Conservation (phyloP, 495 filamentous ascomycete species). For the Lasiosphaeria ovina region DNA sequence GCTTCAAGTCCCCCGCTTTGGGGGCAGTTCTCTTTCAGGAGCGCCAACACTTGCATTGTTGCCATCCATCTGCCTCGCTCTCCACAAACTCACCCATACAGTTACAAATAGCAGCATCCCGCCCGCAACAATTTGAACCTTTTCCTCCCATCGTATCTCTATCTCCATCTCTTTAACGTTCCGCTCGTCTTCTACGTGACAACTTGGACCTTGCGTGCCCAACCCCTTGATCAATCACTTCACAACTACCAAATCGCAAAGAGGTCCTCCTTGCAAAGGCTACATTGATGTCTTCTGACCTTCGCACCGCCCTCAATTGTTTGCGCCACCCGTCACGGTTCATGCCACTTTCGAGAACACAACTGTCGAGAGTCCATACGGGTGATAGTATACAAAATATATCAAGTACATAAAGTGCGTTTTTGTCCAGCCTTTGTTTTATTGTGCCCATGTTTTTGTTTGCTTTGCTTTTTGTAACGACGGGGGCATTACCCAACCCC, state of each 20-base stretch:
- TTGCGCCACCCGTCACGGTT: conserved; percentile 68
- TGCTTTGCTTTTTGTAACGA: background rate
- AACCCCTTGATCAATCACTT: background rate
- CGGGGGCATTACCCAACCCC: background rate
- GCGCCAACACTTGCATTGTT: conserved; percentile 1
- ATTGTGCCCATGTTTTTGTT: background rate
- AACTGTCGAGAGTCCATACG: conserved; percentile 69
- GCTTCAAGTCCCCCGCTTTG: conserved; percentile 26
- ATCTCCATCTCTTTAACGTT: background rate
- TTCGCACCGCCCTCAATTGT: conserved; percentile 65
- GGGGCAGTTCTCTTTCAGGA: conserved; percentile 21
- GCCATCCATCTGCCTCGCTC: background rate
- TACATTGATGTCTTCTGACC: conserved; percentile 76
- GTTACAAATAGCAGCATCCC: background rate
- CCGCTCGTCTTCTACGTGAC: background rate
- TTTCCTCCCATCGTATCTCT: background rate
- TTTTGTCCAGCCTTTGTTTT: conserved; percentile 8
- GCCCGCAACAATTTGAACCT: background rate
- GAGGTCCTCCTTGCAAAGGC: conserved; percentile 28
- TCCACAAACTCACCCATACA: background rate
- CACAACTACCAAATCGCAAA: background rate
- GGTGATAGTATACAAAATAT: conserved; percentile 61
- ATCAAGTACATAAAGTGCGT: conserved; percentile 42
- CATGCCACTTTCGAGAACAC: conserved; percentile 68
- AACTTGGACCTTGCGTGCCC: background rate